Percentiles rank a stretch among this genome's conserved stretches.
Conservation (phyloP, 2,329 filamentous ascomycete species). For the Tolypocladium album region DNA sequence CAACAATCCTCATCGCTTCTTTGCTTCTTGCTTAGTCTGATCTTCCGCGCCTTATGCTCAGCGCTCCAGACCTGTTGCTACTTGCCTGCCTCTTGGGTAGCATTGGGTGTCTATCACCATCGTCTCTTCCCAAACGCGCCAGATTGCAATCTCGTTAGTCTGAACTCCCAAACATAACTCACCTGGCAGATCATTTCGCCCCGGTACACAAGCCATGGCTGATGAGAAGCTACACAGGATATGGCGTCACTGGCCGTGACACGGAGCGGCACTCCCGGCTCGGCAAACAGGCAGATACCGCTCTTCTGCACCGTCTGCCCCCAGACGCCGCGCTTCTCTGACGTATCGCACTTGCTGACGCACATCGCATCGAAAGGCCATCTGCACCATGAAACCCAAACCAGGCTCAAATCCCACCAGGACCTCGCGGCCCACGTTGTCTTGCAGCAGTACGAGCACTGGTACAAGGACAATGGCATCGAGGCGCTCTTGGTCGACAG, state of each 20-base stretch:
- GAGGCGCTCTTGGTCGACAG: conserved; percentile 66
- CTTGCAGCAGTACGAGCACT: conserved; percentile 61
- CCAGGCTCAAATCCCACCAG: conserved; percentile 59
- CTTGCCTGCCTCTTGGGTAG: conserved; percentile 12
- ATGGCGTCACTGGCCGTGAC: conserved; percentile 24
- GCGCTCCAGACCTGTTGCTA: conserved; percentile 11
- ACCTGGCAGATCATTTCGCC: neutral
- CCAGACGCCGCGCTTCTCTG: conserved; percentile 70
- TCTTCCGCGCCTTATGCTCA: conserved; percentile 3
- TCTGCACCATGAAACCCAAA: conserved; percentile 71
- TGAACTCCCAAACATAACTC: neutral
- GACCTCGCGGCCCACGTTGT: conserved; percentile 53
- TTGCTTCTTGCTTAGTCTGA: conserved; percentile 12
- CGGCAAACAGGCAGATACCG: conserved; percentile 37
- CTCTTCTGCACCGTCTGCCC: conserved; percentile 78
- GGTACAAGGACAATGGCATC: conserved; percentile 66
- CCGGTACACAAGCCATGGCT: neutral
- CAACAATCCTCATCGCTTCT: conserved; percentile 1
- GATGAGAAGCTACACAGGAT: conserved; percentile 11
- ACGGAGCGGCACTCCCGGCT: conserved; percentile 9
- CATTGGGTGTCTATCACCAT: conserved; percentile 1
- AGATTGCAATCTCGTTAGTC: conserved; percentile 1
- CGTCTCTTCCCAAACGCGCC: neutral
- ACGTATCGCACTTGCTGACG: conserved; percentile 83
- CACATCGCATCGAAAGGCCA: conserved; percentile 92